Conservation (phyloP, 257 asterid species). For the Solanum pennellii region DNA sequence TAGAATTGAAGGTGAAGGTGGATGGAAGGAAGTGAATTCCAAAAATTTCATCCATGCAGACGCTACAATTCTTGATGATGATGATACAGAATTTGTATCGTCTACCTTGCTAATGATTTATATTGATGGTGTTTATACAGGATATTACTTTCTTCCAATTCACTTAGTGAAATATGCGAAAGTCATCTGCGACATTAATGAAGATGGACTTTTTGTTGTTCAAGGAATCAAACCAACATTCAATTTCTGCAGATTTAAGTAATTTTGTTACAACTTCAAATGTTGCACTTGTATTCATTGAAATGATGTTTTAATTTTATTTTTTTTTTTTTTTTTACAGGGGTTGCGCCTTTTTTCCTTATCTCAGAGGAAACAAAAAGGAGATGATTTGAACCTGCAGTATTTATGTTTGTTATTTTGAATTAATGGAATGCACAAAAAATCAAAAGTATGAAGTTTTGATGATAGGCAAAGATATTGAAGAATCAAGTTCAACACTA, state of each 20-base stretch:
- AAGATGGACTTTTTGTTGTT: not conserved
- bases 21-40: not conserved
- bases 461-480: not conserved
- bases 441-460: not conserved
- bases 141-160: not conserved
- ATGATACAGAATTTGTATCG: not conserved
- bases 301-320: not conserved
- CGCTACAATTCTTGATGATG: not conserved
- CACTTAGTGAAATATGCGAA: not conserved
- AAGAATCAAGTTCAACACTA: not conserved
- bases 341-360: not conserved
- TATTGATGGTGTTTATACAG: not conserved
- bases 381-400: not conserved
- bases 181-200: constrained; percentile 2
- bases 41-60: not conserved
- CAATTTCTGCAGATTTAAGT: not conserved
- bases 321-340: not conserved
- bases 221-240: not conserved
- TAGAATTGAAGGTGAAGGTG: constrained; percentile 9
- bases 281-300: not conserved
- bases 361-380: not conserved
- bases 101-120: not conserved
- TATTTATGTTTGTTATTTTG: not conserved
- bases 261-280: not conserved
- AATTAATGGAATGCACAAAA: not conserved